Evolutionary conservation across 1,284 basidiomycete species (phyloP).

Genomic region (Sporisorium graminicola): DNA sequence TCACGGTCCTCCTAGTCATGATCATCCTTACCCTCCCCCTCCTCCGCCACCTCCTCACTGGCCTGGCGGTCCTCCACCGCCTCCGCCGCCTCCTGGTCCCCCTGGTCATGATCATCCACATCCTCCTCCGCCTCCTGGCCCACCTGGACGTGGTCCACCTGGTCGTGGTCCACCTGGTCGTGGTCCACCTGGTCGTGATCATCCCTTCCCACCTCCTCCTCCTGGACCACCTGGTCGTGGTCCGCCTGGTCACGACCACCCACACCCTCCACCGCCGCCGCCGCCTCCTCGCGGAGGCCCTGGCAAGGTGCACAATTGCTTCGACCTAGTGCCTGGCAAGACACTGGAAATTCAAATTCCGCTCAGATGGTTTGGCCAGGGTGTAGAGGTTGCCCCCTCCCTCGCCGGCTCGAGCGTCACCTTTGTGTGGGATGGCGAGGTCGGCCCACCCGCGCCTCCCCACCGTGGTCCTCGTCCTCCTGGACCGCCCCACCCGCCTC

Average conservation of each 20-base stretch:
- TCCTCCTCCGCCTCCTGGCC: too few relatives aligned
- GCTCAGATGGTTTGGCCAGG: conserved; percentile 23
- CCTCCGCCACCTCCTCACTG: conserved; percentile 1
- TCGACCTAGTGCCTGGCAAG: conserved; percentile 27
- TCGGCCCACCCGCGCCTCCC: conserved; percentile 24
- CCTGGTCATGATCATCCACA: too few relatives aligned
- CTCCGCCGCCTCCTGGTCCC: too few relatives aligned
- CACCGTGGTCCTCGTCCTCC: conserved; percentile 15
- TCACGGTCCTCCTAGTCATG: conserved; percentile 26
- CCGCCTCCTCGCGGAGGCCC: conserved; percentile 7
- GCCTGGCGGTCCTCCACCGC: too few relatives aligned
- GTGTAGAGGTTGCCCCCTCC: conserved; percentile 30
- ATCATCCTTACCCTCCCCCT: background rate
- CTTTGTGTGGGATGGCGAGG: conserved; percentile 35
- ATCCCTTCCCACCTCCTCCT: too few relatives aligned
- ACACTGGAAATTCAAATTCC: conserved; percentile 12
- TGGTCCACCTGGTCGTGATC: too few relatives aligned
- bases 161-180: too few relatives aligned
- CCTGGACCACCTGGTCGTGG: too few relatives aligned
- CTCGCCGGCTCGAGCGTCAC: conserved; percentile 38
- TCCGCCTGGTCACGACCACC: conserved; percentile 12
- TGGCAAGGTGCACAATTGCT: conserved; percentile 21
- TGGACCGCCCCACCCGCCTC: conserved; percentile 12
- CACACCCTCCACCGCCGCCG: conserved; percentile 6
- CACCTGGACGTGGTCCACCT: too few relatives aligned